These are phyloP conservation scores for Extremus antarcticus DNA, from an alignment of 495 filamentous ascomycete species.

Conservation along the genomic window DNA sequence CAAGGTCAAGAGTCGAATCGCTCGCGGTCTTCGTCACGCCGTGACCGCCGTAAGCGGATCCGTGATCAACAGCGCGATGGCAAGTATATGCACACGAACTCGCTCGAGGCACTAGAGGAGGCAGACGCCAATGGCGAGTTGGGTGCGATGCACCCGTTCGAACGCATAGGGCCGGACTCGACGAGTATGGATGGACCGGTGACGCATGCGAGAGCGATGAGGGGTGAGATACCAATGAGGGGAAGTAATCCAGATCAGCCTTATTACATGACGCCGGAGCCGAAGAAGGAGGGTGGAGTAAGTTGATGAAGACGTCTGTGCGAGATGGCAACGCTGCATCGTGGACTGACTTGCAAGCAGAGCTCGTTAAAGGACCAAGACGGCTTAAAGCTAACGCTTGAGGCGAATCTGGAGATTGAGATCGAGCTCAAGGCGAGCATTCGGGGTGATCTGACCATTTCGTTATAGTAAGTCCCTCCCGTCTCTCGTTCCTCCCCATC, in stretches of 20 bases:
- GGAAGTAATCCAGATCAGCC: slow-evolving; percentile 33
- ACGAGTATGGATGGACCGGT: slow-evolving; percentile 42
- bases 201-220: slow-evolving; percentile 34
- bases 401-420: slow-evolving; percentile 37
- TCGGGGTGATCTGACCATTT: slow-evolving; percentile 34
- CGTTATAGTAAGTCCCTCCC: slow-evolving; percentile 31
- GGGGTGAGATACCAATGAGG: slow-evolving; percentile 38
- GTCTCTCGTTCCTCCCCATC: slow-evolving; percentile 4
- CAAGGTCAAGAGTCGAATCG: slow-evolving; percentile 25
- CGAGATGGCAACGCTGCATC: too few relatives aligned
- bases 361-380: slow-evolving; percentile 28
- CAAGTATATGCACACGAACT: slow-evolving; percentile 34
- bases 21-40: slow-evolving; percentile 29
- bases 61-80: slow-evolving; percentile 25
- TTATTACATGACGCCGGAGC: slow-evolving; percentile 24
- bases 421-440: slow-evolving; percentile 38
- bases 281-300: slow-evolving; percentile 19
- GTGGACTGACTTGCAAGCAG: neutral
- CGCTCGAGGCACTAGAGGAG: slow-evolving; percentile 34
- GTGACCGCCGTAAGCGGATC: slow-evolving; percentile 32
- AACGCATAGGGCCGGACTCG: slow-evolving; percentile 37
- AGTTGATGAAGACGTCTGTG: too few relatives aligned
- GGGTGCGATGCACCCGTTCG: slow-evolving; percentile 37
- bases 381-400: slow-evolving; percentile 33
- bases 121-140: slow-evolving; percentile 33